Evolutionary conservation across 2,329 filamentous ascomycete species (phyloP).

Genomic region (Colletotrichum tanaceti): DNA sequence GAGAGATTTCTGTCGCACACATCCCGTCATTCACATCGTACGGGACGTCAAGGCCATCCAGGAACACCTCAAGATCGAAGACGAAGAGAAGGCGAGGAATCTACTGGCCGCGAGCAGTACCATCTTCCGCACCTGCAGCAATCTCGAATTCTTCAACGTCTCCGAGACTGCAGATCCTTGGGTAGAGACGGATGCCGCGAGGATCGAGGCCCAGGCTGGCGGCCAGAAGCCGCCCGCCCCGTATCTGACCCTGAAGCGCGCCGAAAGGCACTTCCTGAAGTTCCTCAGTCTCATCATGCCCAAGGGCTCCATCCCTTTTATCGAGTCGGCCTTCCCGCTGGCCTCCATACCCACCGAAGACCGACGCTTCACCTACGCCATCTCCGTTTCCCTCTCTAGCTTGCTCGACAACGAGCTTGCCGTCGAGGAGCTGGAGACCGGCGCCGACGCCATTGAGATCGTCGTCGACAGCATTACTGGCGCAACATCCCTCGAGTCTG

Average conservation of each 20-base stretch:
- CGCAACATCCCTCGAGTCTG: constrained; percentile 42
- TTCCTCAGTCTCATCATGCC: constrained; percentile 73
- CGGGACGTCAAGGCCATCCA: constrained; percentile 74
- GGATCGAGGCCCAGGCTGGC: constrained; percentile 39
- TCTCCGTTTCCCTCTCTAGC: constrained; percentile 69
- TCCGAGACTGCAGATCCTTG: constrained; percentile 60
- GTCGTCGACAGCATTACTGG: constrained; percentile 56
- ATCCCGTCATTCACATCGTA: constrained; percentile 78
- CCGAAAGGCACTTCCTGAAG: constrained; percentile 76
- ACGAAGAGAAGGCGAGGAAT: constrained; percentile 66
- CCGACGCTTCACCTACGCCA: constrained; percentile 74
- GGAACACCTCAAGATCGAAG: constrained; percentile 68
- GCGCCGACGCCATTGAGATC: constrained; percentile 75
- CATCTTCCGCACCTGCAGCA: constrained; percentile 74
- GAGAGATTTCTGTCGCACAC: constrained; percentile 69
- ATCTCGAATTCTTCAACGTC: constrained; percentile 81
- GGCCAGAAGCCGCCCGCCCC: constrained; percentile 61
- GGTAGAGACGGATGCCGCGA: constrained; percentile 35
- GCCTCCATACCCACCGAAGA: constrained; percentile 70
- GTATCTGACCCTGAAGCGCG: constrained; percentile 74
- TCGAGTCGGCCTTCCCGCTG: constrained; percentile 74
- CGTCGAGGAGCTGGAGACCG: constrained; percentile 73
- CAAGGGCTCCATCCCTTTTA: constrained; percentile 64
- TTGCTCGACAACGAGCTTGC: constrained; percentile 66
- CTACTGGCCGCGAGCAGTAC: constrained; percentile 67